Base-by-base conservation (phyloP, 495 filamentous ascomycete species). In the Lophium mytilinum region DNA sequence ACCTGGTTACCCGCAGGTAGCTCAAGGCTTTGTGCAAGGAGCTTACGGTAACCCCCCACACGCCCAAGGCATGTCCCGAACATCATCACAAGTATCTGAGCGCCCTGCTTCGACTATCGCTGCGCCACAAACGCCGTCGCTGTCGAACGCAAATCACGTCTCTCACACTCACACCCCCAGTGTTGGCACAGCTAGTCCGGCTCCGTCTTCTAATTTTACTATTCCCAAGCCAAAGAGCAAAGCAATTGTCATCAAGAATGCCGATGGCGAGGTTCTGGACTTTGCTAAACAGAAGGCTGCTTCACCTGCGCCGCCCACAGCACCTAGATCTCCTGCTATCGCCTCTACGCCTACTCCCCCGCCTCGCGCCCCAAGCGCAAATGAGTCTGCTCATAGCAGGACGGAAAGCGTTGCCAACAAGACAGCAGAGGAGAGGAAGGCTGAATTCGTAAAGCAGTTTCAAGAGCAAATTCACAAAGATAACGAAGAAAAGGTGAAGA, bases 71-170 rank as follows among this genome's bases (percentile, higher is more conserved):
- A 88, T 95, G 82, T 92, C 90, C 8, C 86, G 91, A 64, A 86
- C 82, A 48, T 81, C 88, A 3, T 95, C 90, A 7, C 86, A 93
- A 67, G 74, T 91, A 37, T 91, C 72, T 24, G 85, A 93, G 61
- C 83, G 89, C 52, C 89, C 90, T 9, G 75, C 79, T 14, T 92
- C 90, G 19, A 91, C 87, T 71, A 79, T 90, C 46, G 81, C 86
- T 39, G 88, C 87, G 62, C 77, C 77, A 17, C 80, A 76, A 62
- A 83, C 77, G 36, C 80, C 75, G 42, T 76, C 71, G 43, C 75
- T 80, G 37, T 78, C 86, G 17, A 76, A 85, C 14, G 78, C 79
- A 3, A 66, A 64, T 50, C 57, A 68, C 48, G 45, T 42, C 67
- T 82, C 36, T 1, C 53, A 65, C 30, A 50, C 77, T 73, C 82